Conservation (phyloP, 2,329 filamentous ascomycete species). For the Apiospora koreana region DNA sequence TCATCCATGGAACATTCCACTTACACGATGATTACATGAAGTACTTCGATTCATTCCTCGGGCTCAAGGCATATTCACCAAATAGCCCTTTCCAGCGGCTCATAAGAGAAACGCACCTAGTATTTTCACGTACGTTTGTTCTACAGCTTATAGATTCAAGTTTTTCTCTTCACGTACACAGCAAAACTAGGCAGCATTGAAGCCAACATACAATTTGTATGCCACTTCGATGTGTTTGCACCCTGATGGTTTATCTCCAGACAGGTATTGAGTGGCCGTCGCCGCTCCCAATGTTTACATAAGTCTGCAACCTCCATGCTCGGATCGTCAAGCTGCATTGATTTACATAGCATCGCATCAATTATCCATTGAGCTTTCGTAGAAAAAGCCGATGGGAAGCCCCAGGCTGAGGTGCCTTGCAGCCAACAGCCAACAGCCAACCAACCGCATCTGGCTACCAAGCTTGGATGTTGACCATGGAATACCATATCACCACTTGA, state of each 20-base stretch:
- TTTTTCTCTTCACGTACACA: background rate
- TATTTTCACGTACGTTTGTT: background rate
- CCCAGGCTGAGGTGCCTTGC: background rate
- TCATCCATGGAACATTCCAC: background rate
- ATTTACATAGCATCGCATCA: background rate
- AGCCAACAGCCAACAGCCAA: constrained; percentile 4
- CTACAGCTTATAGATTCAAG: background rate
- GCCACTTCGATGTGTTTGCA: too few relatives aligned
- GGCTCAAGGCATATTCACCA: background rate
- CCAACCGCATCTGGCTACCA: background rate
- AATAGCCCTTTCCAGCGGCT: background rate
- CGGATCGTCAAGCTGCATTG: background rate
- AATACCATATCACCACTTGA: background rate
- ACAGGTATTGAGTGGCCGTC: background rate
- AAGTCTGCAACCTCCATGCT: constrained; percentile 5
- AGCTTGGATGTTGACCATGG: background rate
- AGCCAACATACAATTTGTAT: background rate
- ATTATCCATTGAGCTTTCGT: background rate
- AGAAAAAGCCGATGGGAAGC: background rate
- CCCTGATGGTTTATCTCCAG: background rate
- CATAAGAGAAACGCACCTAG: background rate
- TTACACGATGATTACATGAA: background rate
- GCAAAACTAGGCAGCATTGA: background rate
- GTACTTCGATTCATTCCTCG: background rate
- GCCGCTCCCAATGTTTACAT: background rate